Evolutionary conservation across 1,139 yeast genomes (phyloP).

Genomic region (Yamadazyma spencermartinsiae): DNA sequence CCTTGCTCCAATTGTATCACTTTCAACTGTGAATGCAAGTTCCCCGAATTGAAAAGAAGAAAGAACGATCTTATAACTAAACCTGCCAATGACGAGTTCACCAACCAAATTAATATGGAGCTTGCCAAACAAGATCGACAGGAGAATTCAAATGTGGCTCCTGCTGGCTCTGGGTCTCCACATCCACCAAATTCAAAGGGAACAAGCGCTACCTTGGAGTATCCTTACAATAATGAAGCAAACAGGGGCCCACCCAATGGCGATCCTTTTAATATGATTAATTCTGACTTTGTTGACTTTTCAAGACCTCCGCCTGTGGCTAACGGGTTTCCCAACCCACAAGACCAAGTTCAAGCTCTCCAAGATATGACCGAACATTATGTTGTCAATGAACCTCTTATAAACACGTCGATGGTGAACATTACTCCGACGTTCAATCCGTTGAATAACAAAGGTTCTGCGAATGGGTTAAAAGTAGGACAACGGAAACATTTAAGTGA

Average conservation of each 20-base stretch:
- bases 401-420: not conserved
- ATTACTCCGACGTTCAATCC: conserved; percentile 1
- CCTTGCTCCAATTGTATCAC: conserved; percentile 80
- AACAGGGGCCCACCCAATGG: no score
- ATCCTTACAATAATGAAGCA: no score
- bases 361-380: conserved; percentile 1
- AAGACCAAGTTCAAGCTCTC: not conserved
- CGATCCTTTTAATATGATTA: no score
- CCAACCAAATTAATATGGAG: conserved; percentile 7
- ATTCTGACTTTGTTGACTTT: no score
- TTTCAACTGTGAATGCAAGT: conserved; percentile 69
- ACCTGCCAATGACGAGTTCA: conserved; percentile 7
- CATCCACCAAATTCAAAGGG: not conserved
- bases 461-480: not conserved
- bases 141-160: not conserved
- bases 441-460: not conserved
- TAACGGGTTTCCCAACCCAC: not conserved
- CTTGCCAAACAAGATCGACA: not conserved
- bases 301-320: not conserved
- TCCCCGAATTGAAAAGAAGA: conserved; percentile 34
- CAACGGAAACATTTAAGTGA: not conserved
- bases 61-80: not conserved
- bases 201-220: no score
- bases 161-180: not conserved
- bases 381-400: conserved; percentile 1